Evolutionary conservation across 768 basidiomycete genomes (phyloP).

Genomic region (Clavaria fumosa): DNA sequence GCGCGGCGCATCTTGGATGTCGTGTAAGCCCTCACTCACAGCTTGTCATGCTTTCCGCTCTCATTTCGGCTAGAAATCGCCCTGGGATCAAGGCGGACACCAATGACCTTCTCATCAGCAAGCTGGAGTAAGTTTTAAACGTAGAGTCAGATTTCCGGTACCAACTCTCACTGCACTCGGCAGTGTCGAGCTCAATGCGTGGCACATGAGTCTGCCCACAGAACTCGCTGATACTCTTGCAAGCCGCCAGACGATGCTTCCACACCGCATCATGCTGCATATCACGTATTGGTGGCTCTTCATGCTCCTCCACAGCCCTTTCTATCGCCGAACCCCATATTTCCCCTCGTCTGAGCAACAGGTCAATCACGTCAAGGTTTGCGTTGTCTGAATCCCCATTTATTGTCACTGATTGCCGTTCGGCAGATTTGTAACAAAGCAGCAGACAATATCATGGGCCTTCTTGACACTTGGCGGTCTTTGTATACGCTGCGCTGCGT

Average conservation of each 20-base stretch:
- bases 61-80: slow-evolving; percentile 22
- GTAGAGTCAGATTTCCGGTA: too few relatives aligned
- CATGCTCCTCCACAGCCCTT: slow-evolving; percentile 46
- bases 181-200: slow-evolving; percentile 32
- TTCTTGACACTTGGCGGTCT: slow-evolving; percentile 31
- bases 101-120: slow-evolving; percentile 33
- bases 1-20: slow-evolving; percentile 38
- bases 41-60: background rate
- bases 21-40: slow-evolving; percentile 25
- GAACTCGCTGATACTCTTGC: slow-evolving; percentile 37
- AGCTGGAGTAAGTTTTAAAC: slow-evolving; percentile 37
- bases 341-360: slow-evolving; percentile 23
- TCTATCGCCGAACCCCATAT: slow-evolving; percentile 28
- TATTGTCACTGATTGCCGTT: too few relatives aligned
- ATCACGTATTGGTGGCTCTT: slow-evolving; percentile 42
- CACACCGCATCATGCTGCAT: slow-evolving; percentile 42
- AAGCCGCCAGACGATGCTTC: slow-evolving; percentile 31
- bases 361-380: slow-evolving; percentile 39
- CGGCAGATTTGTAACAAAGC: slow-evolving; percentile 35
- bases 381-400: background rate
- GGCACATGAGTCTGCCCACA: slow-evolving; percentile 29
- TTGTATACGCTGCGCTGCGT: slow-evolving; percentile 44
- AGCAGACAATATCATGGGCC: slow-evolving; percentile 40
- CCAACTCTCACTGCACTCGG: too few relatives aligned
- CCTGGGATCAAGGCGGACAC: slow-evolving; percentile 25